Evolutionary conservation across 148 eudicot genomes (phyloP).

Genomic region (Cornus suecica): DNA sequence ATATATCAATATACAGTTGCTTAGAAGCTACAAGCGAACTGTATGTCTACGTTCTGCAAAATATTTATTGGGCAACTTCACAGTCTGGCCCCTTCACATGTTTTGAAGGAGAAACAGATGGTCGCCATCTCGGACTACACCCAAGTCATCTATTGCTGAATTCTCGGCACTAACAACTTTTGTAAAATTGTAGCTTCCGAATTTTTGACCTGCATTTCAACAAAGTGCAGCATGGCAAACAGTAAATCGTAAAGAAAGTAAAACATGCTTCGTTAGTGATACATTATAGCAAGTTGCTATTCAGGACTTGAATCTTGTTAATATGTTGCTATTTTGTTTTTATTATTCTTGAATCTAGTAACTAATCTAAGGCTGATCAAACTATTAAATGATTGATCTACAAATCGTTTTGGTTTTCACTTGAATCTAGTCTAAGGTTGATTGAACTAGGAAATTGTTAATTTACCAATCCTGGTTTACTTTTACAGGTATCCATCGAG

Average conservation of each 20-base stretch:
- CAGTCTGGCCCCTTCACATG: constrained; percentile 13
- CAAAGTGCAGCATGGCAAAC: constrained; percentile 12
- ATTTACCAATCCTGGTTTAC: constrained; percentile 10
- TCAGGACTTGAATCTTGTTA: background rate
- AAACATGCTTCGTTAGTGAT: background rate
- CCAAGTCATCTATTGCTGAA: constrained; percentile 76
- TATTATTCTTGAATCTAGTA: background rate
- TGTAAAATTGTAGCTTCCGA: constrained; percentile 45
- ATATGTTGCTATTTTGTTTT: background rate
- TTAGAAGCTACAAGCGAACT: constrained; percentile 23
- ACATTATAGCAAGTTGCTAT: background rate
- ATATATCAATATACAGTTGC: constrained; percentile 12
- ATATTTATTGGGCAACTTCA: constrained; percentile 8
- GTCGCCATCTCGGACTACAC: constrained; percentile 76
- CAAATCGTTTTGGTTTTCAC: background rate
- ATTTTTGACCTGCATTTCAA: constrained; percentile 62
- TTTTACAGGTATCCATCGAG: background rate
- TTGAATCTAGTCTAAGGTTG: background rate
- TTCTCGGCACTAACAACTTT: constrained; percentile 50
- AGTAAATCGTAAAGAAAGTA: background rate
- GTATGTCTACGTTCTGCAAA: constrained; percentile 15
- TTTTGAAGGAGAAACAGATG: constrained; percentile 52
- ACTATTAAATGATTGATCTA: constrained; percentile 1
- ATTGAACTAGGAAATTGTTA: background rate
- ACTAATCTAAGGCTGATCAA: background rate